Evolutionary conservation across 768 basidiomycete species (phyloP).

Genomic region (Tricholoma sp.): DNA sequence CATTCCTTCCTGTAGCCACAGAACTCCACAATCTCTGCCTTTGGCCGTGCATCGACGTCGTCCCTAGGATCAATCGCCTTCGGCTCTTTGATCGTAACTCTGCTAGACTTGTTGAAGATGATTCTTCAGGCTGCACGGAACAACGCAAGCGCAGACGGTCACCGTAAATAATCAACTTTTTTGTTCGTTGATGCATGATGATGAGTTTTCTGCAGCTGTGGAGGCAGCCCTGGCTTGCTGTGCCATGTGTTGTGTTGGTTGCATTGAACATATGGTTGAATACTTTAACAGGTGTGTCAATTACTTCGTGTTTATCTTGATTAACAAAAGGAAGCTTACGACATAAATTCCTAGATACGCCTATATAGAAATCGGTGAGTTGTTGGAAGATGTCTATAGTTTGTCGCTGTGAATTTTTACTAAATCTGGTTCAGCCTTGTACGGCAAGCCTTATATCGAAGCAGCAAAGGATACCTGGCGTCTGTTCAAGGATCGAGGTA

Average conservation of each 20-base stretch:
- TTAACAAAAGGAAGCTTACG: not conserved
- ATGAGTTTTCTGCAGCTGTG: constrained; percentile 40
- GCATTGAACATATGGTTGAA: constrained; percentile 61
- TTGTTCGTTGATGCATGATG: too few relatives aligned
- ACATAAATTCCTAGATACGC: constrained; percentile 48
- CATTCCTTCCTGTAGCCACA: constrained; percentile 41
- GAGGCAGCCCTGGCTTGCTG: constrained; percentile 74
- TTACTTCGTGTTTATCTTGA: not conserved
- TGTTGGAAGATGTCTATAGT: not conserved
- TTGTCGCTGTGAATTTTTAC: not conserved
- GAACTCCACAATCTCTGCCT: constrained; percentile 64
- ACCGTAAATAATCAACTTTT: constrained; percentile 43
- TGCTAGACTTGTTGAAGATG: constrained; percentile 65
- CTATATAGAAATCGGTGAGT: constrained; percentile 74
- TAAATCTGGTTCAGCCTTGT: constrained; percentile 46
- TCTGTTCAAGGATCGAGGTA: constrained; percentile 67
- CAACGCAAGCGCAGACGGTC: constrained; percentile 56
- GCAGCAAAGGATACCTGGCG: constrained; percentile 86
- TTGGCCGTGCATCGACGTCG: constrained; percentile 69
- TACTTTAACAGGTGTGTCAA: constrained; percentile 68
- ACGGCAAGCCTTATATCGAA: constrained; percentile 76
- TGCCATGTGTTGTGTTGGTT: constrained; percentile 71
- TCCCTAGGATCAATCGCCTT: constrained; percentile 85
- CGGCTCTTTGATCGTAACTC: constrained; percentile 76
- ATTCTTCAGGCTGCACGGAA: constrained; percentile 54